phyloP scores from a whole-genome alignment of 768 basidiomycete genomes.

The Sarcodon sp. region DNA sequence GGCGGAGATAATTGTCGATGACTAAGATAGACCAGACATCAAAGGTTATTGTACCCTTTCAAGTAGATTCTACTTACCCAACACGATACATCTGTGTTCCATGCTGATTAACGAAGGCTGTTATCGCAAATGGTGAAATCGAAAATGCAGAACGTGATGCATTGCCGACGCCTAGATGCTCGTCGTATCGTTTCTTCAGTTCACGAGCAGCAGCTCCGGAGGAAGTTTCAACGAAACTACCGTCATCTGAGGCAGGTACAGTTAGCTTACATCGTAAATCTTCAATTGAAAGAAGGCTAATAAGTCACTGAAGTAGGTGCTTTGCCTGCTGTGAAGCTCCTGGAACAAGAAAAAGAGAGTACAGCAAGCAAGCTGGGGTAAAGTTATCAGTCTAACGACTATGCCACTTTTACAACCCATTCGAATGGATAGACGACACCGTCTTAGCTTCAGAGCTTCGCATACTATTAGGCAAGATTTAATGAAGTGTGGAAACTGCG shows the following conservation, averaged over 20 bases:
- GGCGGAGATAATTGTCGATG: conserved; percentile 52
- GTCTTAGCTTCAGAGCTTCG: too few relatives aligned
- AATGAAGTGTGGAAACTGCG: too few relatives aligned
- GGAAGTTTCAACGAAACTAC: conserved; percentile 69
- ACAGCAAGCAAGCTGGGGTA: too few relatives aligned
- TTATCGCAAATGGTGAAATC: conserved; percentile 75
- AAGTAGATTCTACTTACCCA: conserved; percentile 36
- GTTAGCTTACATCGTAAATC: too few relatives aligned
- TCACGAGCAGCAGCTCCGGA: conserved; percentile 66
- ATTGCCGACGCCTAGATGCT: conserved; percentile 49
- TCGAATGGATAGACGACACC: too few relatives aligned
- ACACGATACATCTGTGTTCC: conserved; percentile 70
- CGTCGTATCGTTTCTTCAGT: conserved; percentile 67
- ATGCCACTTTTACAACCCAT: too few relatives aligned
- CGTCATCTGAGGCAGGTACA: conserved; percentile 38
- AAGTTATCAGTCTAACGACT: too few relatives aligned
- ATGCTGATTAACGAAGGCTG: conserved; percentile 72
- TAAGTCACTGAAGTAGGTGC: too few relatives aligned
- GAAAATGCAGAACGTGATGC: conserved; percentile 65
- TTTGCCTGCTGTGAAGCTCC: too few relatives aligned
- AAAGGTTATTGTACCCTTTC: background rate
- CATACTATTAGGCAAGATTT: too few relatives aligned
- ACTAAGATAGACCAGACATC: conserved; percentile 19
- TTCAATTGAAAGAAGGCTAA: too few relatives aligned
- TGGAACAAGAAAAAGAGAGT: too few relatives aligned